Base-by-base conservation (phyloP, 2,329 filamentous ascomycete genomes). In the Didymella sp. region DNA sequence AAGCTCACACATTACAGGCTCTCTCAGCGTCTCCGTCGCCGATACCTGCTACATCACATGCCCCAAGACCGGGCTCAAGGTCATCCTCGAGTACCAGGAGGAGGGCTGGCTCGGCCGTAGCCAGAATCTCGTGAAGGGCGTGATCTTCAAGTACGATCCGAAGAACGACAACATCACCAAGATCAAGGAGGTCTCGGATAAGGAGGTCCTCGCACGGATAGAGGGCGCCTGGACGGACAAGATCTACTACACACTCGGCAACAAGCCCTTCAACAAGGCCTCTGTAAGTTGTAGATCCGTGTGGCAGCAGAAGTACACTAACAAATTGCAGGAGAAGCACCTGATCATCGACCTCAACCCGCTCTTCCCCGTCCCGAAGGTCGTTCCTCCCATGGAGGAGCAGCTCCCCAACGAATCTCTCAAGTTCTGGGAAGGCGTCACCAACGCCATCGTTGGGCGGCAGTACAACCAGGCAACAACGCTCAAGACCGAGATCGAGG, bases 61-160 rank as follows among this genome's bases (percentile, higher is more conserved):
- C 77, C 85, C 89, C n/a, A 88, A 92, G 79, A 96, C 92, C 2
- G 89, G 88, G 72, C 85, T 96, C 64, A 98, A 98, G 80, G 90
- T 89, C 17, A 96, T 99, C 61, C 79, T 99, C 43, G 89, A 96
- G 69, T 99, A 99, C 74, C 81, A 93, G 52, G 94, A 98, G 71
- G 94, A 98, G 68, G 92, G 93, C 46, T 99, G 95, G 93, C 83
- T 98, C 27, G 91, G 93, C 43, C 91, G 91, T 64, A 86, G 91
- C 19, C 94, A 96, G 67, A 96, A 98, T 77, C 92, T 89, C 72
- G 89, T 99, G 31, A 87, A 96, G 59, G 95, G 95, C 17, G 87
- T 97, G 51, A 84, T 98, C 52, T 99, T 96, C 83, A 89, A 85
- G 46, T 96, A 96, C 67, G 90, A 96, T 70, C 90, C 92, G 0